Evolutionary conservation across 257 asterid species (phyloP).

Genomic region (Nicotiana tomentosiformis): DNA sequence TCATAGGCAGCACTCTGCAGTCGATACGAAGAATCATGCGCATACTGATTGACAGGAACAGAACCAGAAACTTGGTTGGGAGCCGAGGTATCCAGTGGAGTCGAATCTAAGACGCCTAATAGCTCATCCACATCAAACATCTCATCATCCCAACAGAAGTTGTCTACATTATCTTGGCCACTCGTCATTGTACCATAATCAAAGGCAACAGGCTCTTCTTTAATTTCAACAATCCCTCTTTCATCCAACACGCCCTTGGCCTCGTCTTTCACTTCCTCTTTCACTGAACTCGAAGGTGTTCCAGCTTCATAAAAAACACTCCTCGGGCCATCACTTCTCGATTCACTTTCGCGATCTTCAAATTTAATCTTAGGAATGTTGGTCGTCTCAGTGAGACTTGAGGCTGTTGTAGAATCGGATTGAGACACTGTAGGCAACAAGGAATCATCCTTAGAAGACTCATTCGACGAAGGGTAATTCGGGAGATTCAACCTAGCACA

Average conservation of each 20-base stretch:
- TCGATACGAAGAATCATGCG: not conserved
- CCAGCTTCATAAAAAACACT: slow-evolving; percentile 1
- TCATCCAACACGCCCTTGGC: not conserved
- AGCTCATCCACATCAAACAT: slow-evolving; percentile 57
- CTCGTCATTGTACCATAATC: not conserved
- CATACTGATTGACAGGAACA: not conserved
- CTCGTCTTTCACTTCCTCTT: slow-evolving; percentile 14
- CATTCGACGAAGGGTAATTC: not conserved
- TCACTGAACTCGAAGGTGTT: slow-evolving; percentile 17
- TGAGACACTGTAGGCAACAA: slow-evolving; percentile 21
- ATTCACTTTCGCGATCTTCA: slow-evolving; percentile 12
- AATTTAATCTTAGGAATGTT: not conserved
- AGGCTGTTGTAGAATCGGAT: slow-evolving; percentile 26
- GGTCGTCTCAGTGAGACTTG: slow-evolving; percentile 43
- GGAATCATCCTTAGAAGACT: not conserved
- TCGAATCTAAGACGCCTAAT: slow-evolving; percentile 25
- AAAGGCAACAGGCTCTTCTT: not conserved
- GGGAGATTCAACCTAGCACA: slow-evolving; percentile 32
- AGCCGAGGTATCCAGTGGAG: not conserved
- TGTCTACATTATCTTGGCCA: slow-evolving; percentile 4
- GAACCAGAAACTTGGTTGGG: slow-evolving; percentile 3
- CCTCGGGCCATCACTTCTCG: not conserved
- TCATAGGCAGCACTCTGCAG: slow-evolving; percentile 2
- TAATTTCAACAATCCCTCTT: not conserved
- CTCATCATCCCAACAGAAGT: slow-evolving; percentile 22